A percentile compares a stretch with the other conserved stretches of the same genome.
These are phyloP conservation scores for Phaeoacremonium minimum DNA, from an alignment of 2,329 filamentous ascomycete species.

Conservation along the genomic window DNA sequence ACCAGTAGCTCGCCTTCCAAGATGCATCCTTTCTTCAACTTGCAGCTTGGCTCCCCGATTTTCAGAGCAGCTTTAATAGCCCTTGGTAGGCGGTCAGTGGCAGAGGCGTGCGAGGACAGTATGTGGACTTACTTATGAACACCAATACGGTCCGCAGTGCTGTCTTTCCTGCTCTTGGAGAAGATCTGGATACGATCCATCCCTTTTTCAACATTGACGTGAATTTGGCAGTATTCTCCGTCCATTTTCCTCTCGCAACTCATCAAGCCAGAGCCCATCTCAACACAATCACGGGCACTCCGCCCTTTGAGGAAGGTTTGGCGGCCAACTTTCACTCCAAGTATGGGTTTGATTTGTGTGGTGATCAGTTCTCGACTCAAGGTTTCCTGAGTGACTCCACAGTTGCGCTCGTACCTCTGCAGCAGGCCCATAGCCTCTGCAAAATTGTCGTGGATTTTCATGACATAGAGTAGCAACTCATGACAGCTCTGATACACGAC, in stretches of 20 bases:
- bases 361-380: slow-evolving; percentile 14
- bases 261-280: slow-evolving; percentile 58
- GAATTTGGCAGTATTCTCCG: slow-evolving; percentile 87
- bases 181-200: slow-evolving; percentile 68
- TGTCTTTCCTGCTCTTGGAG: slow-evolving; percentile 89
- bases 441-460: slow-evolving; percentile 68
- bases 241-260: slow-evolving; percentile 81
- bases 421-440: slow-evolving; percentile 54
- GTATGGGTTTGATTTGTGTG: slow-evolving; percentile 41
- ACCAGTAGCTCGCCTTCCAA: slow-evolving; percentile 81
- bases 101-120: too few relatives aligned
- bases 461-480: slow-evolving; percentile 62
- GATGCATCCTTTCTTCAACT: slow-evolving; percentile 64
- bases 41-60: slow-evolving; percentile 54
- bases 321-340: slow-evolving; percentile 62
- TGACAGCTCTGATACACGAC: slow-evolving; percentile 60
- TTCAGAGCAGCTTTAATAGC: slow-evolving; percentile 61
- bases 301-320: slow-evolving; percentile 62
- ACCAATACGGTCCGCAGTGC: slow-evolving; percentile 63
- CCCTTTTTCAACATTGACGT: slow-evolving; percentile 62
- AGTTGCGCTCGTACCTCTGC: slow-evolving; percentile 23
- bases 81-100: slow-evolving; percentile 25
- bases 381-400: slow-evolving; percentile 14
- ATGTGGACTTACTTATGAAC: slow-evolving; percentile 56
- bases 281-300: slow-evolving; percentile 70